Evolutionary conservation across 441 rosid genomes (phyloP).

Genomic region (Mallotus repandus): DNA sequence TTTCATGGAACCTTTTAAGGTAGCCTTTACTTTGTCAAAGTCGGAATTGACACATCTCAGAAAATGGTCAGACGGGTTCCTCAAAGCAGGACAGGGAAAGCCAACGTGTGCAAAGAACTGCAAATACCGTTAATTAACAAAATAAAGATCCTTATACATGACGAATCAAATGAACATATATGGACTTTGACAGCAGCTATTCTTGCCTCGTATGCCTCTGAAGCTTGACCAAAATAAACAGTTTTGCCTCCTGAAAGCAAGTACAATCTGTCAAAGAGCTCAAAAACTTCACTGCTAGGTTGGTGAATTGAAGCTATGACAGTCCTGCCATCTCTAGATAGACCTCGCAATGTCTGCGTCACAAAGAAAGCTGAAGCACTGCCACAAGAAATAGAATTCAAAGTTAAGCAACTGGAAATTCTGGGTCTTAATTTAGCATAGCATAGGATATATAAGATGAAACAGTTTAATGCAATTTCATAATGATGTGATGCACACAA

Average conservation of each 20-base stretch:
- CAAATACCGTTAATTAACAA: background rate
- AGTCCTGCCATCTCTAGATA: constrained; percentile 91
- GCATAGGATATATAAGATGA: too few species aligned
- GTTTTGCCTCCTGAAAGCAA: constrained; percentile 95
- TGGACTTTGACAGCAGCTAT: background rate
- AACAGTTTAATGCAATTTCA: too few species aligned
- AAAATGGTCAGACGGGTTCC: constrained; percentile 51
- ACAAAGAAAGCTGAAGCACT: constrained; percentile 98
- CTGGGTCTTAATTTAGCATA: too few species aligned
- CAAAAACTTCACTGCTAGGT: constrained; percentile 94
- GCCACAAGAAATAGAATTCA: constrained; percentile 18
- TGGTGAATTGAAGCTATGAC: constrained; percentile 94
- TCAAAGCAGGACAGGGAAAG: constrained; percentile 37
- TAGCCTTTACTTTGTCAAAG: constrained; percentile 91
- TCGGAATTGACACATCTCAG: constrained; percentile 57
- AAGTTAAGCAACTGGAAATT: background rate
- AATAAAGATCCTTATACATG: background rate
- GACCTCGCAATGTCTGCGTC: constrained; percentile 80
- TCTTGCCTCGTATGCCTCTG: constrained; percentile 86
- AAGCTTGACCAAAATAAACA: constrained; percentile 80
- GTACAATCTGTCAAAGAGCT: constrained; percentile 80
- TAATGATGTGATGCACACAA: too few species aligned
- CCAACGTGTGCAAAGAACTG: constrained; percentile 96
- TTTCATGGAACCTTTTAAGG: constrained; percentile 91
- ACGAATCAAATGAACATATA: background rate